phyloP scores from a whole-genome alignment of 1,139 yeast genomes.

The Suhomyces wounanorum region DNA sequence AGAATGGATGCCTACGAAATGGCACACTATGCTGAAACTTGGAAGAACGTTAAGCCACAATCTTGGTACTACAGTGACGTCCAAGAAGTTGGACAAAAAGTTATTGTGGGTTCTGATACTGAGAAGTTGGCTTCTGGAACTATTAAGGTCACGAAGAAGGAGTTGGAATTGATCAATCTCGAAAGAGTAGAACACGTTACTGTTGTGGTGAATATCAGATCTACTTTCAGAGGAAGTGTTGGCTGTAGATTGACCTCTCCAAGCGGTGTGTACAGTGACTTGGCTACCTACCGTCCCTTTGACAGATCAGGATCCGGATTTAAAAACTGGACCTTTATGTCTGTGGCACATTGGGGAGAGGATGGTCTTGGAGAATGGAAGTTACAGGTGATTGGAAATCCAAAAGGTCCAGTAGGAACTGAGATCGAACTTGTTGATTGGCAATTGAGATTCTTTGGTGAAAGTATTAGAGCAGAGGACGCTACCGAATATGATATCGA shows the following conservation, averaged over 20 bases:
- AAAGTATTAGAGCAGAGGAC: conserved; percentile 60
- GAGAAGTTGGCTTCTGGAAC: conserved; percentile 37
- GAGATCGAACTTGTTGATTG: conserved; percentile 62
- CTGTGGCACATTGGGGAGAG: conserved; percentile 99
- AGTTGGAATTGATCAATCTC: conserved; percentile 58
- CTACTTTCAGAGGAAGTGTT: conserved; percentile 70
- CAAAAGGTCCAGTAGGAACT: conserved; percentile 23
- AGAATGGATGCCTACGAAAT: conserved; percentile 80
- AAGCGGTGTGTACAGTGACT: conserved; percentile 65
- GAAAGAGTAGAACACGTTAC: conserved; percentile 84
- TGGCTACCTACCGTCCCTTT: conserved; percentile 68
- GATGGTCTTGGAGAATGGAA: conserved; percentile 81
- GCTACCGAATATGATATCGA: conserved; percentile 51
- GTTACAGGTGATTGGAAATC: conserved; percentile 52
- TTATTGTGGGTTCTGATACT: conserved; percentile 20
- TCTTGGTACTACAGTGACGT: conserved; percentile 69
- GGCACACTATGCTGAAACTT: conserved; percentile 72
- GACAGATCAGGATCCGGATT: conserved; percentile 68
- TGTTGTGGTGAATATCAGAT: conserved; percentile 69
- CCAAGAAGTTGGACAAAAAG: conserved; percentile 31
- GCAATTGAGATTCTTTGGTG: conserved; percentile 85
- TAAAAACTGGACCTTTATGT: conserved; percentile 86
- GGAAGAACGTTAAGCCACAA: conserved; percentile 89
- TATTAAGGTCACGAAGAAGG: conserved; percentile 51
- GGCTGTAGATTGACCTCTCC: conserved; percentile 74